These are phyloP conservation scores for Phytophthora meadii DNA, from an alignment of 352 stramenopile species.

Conservation along the genomic window DNA sequence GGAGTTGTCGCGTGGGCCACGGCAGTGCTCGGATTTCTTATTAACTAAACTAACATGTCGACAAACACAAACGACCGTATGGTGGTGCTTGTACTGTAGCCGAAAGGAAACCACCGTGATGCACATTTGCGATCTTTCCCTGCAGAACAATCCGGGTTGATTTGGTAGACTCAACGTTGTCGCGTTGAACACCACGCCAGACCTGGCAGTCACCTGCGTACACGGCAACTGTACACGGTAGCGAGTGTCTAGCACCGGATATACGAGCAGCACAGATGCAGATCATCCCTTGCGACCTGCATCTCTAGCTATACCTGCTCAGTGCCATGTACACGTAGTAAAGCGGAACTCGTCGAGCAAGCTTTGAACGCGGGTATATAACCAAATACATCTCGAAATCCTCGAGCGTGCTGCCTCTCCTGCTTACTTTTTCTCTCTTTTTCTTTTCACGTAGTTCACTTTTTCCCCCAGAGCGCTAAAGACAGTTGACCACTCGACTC, in stretches of 20 bases:
- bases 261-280: neutral
- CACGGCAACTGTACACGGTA: no score
- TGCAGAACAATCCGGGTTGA: no score
- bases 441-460: conserved; percentile 21
- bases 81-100: neutral
- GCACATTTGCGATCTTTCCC: conserved; percentile 6
- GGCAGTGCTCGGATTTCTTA: conserved; percentile 45
- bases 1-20: conserved; percentile 6
- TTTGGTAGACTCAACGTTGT: no score
- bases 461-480: conserved; percentile 8
- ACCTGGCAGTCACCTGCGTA: neutral
- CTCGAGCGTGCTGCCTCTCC: conserved; percentile 31
- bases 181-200: neutral
- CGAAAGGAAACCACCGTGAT: neutral
- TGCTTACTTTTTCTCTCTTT: conserved; percentile 22
- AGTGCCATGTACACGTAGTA: no score
- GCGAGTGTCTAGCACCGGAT: no score
- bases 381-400: conserved; percentile 41
- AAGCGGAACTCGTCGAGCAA: conserved; percentile 3
- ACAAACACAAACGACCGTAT: conserved; percentile 21
- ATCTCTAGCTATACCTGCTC: no score
- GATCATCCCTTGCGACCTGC: neutral
- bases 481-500: neutral
- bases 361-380: conserved; percentile 39
- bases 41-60: conserved; percentile 56